phyloP scores from a whole-genome alignment of 2,329 filamentous ascomycete genomes.

The Dothistroma pini region DNA sequence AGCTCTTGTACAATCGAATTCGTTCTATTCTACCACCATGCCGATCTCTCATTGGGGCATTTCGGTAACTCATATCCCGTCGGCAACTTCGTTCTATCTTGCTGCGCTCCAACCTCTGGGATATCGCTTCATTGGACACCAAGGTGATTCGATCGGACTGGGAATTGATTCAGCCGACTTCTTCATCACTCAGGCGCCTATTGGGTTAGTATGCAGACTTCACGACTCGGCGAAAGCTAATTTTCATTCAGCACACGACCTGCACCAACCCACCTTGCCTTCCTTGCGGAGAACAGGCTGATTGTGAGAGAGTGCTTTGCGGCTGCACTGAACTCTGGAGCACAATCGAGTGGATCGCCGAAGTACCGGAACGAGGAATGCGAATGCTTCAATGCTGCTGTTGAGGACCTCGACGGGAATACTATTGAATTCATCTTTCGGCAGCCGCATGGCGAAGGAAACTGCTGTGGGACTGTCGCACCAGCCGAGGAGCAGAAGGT shows the following conservation, averaged over 20 bases:
- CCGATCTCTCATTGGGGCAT: conserved; percentile 61
- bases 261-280: conserved; percentile 45
- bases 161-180: conserved; percentile 60
- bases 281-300: conserved; percentile 63
- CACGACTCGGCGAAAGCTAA: conserved; percentile 9
- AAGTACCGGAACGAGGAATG: conserved; percentile 51
- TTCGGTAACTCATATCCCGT: conserved; percentile 72
- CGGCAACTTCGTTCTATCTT: conserved; percentile 79
- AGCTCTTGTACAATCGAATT: conserved; percentile 12
- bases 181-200: conserved; percentile 60
- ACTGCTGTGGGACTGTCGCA: conserved; percentile 36
- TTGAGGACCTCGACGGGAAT: conserved; percentile 79
- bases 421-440: conserved; percentile 73
- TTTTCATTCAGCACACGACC: conserved; percentile 21
- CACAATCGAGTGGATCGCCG: conserved; percentile 55
- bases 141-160: conserved; percentile 59
- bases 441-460: conserved; percentile 32
- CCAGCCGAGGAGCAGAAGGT: conserved; percentile 43
- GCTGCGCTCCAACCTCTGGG: conserved; percentile 73
- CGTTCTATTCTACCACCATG: conserved; percentile 41
- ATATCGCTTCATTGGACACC: conserved; percentile 64
- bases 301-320: conserved; percentile 70
- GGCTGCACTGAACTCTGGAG: conserved; percentile 63
- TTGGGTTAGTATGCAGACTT: conserved; percentile 46
- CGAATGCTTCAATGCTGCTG: conserved; percentile 59